Conservation (phyloP, 192 early-diverging fungal genomes). For the Backusella westeae region DNA sequence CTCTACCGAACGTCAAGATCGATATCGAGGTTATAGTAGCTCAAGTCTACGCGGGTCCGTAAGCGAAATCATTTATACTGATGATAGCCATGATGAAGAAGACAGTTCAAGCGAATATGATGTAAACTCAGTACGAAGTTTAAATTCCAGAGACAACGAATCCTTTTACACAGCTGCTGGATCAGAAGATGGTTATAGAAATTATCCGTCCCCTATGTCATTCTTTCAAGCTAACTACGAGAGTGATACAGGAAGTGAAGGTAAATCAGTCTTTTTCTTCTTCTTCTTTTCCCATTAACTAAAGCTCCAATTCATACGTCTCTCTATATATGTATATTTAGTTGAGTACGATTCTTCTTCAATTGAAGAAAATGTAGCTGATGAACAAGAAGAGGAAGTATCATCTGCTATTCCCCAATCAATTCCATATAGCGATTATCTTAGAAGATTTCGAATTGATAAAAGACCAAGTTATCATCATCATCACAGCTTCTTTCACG, state of each 20-base stretch:
- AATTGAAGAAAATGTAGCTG: not conserved
- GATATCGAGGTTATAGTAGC: slow-evolving; percentile 1
- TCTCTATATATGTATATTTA: not conserved
- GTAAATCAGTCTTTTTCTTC: not conserved
- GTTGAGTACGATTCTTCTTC: not conserved
- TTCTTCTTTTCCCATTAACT: not conserved
- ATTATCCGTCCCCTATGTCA: not conserved
- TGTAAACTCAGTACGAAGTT: slow-evolving; percentile 1
- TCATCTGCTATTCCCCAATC: slow-evolving; percentile 11
- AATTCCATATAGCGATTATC: slow-evolving; percentile 23
- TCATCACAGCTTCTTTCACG: slow-evolving; percentile 26
- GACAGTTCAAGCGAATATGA: not conserved
- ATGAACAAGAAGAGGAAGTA: not conserved
- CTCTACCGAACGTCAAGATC: not conserved
- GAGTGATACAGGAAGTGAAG: not conserved
- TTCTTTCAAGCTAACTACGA: not conserved
- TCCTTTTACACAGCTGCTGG: slow-evolving; percentile 27
- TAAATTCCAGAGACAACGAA: slow-evolving; percentile 10
- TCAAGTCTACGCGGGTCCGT: not conserved
- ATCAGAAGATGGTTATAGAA: not conserved
- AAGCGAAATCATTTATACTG: not conserved
- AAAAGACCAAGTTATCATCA: not conserved
- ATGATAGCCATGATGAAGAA: not conserved
- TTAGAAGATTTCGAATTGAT: slow-evolving; percentile 9
- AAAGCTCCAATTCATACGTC: not conserved